Evolutionary conservation across 2,329 filamentous ascomycete genomes (phyloP), one percentile per base, ranked within the genome.

Genomic region (Neoscytalidium dimidiatum): DNA sequence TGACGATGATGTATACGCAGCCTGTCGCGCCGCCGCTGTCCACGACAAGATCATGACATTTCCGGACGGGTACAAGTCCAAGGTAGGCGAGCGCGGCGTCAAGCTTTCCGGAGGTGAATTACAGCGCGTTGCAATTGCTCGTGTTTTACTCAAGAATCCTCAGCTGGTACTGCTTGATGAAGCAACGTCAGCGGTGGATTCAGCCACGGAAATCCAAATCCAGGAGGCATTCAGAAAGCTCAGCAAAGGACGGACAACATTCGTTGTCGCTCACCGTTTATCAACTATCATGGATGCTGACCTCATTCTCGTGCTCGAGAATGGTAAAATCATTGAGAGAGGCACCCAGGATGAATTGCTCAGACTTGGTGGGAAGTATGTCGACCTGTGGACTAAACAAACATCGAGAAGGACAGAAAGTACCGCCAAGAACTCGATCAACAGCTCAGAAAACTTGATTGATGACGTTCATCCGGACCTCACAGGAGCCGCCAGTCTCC

Each of bases 371-470:
- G 92, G 92, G 13, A 87, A 88, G 66, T 97, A 97, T 73, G 86
- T 87, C 11, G 89, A 88, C 66, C 94, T 97, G 88, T 97, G 93
- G 93, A 88, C 89, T 68, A 94, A 94, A 78, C 93, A 97, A 77
- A 93, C 74, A 19, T 65, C 63, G n/a, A 52, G 63, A 28, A 31
- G 63, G 19, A 63, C 61, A 8, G 61, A 52, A 26, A 53, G 35
- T 26, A 63, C 61, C 23, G 61, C 38, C 17, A 44, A 53, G 11
- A 53, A 52, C 43, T 63, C 48, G 46, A 62, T 49, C 33, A 28
- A 53, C 11, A 62, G 58, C 13, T 49, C 58, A 3, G 61, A 56
- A 3, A 6, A 43, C 7, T 23, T 63, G 3, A 44, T 53, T 35
- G 46, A 51, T 17, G 61, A 63, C 13, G 46, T 51, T 6, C 49